Evolutionary conservation across 331 rosid genomes (phyloP).

Genomic region (Rosa hybrid): DNA sequence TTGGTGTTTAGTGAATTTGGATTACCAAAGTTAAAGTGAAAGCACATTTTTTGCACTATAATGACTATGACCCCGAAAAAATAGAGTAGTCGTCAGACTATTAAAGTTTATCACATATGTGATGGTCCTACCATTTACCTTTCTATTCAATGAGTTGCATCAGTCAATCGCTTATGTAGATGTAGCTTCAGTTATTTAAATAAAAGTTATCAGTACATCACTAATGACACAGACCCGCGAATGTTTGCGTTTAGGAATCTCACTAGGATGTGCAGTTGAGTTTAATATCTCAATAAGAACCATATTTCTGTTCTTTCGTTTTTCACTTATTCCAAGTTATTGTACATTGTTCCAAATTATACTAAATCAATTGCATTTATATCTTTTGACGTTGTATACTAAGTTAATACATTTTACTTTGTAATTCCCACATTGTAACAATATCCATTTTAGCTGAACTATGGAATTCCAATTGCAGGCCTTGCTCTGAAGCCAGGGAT

Average conservation of each 20-base stretch:
- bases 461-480: conserved; percentile 49
- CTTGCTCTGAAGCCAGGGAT: conserved; percentile 81
- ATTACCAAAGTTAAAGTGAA: not conserved
- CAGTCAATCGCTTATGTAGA: not conserved
- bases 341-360: not conserved
- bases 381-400: not conserved
- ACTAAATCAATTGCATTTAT: not conserved
- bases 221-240: not conserved
- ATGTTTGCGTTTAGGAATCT: not conserved
- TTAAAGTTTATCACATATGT: not conserved
- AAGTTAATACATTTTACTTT: not conserved
- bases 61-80: not conserved
- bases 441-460: conserved; percentile 16
- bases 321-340: not conserved
- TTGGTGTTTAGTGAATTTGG: not conserved
- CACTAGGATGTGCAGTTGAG: not conserved
- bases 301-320: not conserved
- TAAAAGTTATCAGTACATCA: not conserved
- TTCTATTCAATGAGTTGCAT: not conserved
- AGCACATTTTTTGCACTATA: not conserved
- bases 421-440: not conserved
- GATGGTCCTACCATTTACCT: not conserved
- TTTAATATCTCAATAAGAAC: no score
- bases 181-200: not conserved
- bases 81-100: not conserved